Percentiles rank a stretch among this genome's conserved stretches.
phyloP scores from a whole-genome alignment of 305 asterid genomes.

The Fraxinus xanthoxyloides region DNA sequence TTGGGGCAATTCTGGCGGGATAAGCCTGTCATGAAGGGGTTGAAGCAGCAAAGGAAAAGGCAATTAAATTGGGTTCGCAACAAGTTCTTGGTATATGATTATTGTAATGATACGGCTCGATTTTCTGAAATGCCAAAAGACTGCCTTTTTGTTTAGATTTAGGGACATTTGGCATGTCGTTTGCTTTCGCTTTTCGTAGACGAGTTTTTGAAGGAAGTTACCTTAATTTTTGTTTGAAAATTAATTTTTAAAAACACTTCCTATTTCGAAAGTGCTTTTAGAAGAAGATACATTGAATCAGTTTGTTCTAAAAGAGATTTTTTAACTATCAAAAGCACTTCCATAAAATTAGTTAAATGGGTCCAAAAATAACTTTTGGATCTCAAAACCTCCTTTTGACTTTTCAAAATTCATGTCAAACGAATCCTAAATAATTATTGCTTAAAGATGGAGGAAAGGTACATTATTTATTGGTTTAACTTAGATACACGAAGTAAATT shows the following conservation, averaged over 20 bases:
- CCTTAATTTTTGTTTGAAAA: no score
- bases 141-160: slow-evolving; percentile 24
- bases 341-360: no score
- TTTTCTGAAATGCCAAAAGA: slow-evolving; percentile 44
- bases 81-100: slow-evolving; percentile 46
- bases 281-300: neutral
- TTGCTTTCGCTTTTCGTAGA: neutral
- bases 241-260: no score
- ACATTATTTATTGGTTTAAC: neutral
- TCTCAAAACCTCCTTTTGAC: neutral
- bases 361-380: neutral
- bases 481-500: neutral
- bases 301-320: no score
- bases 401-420: neutral
- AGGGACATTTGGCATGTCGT: neutral
- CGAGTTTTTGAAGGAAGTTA: neutral
- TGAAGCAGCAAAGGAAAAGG: slow-evolving; percentile 27
- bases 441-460: neutral
- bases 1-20: slow-evolving; percentile 48
- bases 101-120: slow-evolving; percentile 43
- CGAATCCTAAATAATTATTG: neutral
- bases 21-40: slow-evolving; percentile 37
- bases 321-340: no score
- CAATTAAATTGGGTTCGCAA: slow-evolving; percentile 34
- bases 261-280: neutral